A percentile compares a stretch with the other conserved stretches of the same genome.
Evolutionary conservation across 345 rosid species (phyloP).

Genomic region (Punica granatum): DNA sequence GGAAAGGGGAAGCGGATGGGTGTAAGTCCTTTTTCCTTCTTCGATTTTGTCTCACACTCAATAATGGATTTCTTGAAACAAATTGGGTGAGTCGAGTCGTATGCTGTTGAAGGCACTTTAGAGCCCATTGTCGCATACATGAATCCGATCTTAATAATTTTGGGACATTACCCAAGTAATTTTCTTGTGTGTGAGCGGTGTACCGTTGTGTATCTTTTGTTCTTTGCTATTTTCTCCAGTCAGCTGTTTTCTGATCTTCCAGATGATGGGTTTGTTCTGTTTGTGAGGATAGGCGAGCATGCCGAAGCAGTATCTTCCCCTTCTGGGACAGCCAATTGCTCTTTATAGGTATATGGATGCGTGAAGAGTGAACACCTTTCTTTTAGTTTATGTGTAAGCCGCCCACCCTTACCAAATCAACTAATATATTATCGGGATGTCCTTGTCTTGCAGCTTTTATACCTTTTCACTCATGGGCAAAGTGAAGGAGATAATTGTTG

Average conservation of each 20-base stretch:
- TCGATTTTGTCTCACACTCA: background rate
- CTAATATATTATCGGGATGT: background rate
- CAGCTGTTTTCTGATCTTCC: slow-evolving; percentile 20
- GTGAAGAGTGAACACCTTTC: background rate
- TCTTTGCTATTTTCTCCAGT: slow-evolving; percentile 12
- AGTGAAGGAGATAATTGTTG: slow-evolving; percentile 89
- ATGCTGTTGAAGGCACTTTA: background rate
- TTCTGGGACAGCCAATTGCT: slow-evolving; percentile 89
- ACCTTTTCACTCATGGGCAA: slow-evolving; percentile 66
- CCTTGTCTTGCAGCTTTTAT: slow-evolving; percentile 49
- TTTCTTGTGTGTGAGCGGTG: background rate
- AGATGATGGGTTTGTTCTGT: slow-evolving; percentile 35
- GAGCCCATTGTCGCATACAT: background rate
- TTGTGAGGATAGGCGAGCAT: slow-evolving; percentile 67
- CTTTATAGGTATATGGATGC: slow-evolving; percentile 57
- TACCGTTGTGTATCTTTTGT: background rate
- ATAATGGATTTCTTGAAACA: background rate
- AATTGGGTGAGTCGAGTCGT: background rate
- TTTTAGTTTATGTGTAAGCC: background rate
- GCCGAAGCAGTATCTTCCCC: slow-evolving; percentile 97
- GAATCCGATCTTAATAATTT: background rate
- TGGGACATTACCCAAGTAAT: background rate
- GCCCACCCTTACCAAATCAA: background rate
- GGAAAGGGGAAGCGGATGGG: slow-evolving; percentile 96
- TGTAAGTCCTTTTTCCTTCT: slow-evolving; percentile 29